Conservation (phyloP, 1,284 basidiomycete species). For the Schizophyllum commune region DNA sequence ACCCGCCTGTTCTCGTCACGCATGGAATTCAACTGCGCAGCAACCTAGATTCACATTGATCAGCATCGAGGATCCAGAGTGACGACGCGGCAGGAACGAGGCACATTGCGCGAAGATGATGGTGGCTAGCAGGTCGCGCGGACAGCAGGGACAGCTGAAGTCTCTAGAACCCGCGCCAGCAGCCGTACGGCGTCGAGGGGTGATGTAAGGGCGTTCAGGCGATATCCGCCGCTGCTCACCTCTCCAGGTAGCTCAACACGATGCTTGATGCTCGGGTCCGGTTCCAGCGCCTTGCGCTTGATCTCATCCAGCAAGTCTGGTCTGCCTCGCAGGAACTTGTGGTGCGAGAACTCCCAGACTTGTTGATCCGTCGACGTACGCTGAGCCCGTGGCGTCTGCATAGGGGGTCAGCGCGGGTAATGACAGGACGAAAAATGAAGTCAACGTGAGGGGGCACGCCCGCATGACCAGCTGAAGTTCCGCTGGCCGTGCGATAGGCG, state of each 20-base stretch:
- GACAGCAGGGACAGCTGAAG: no score
- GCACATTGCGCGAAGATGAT: background rate
- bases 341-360: conserved; percentile 86
- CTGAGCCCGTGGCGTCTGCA: conserved; percentile 75
- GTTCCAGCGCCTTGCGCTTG: conserved; percentile 77
- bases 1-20: conserved; percentile 60
- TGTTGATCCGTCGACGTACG: conserved; percentile 72
- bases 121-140: no score
- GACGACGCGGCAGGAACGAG: conserved; percentile 1
- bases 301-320: conserved; percentile 81
- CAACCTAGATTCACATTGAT: conserved; percentile 28
- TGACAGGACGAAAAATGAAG: background rate
- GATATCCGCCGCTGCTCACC: conserved; percentile 28
- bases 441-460: background rate
- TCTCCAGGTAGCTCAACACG: conserved; percentile 73
- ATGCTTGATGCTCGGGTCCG: conserved; percentile 57
- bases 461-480: background rate
- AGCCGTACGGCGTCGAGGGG: background rate
- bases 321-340: conserved; percentile 77
- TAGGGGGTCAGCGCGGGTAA: conserved; percentile 10
- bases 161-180: no score
- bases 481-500: background rate
- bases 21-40: conserved; percentile 58
- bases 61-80: background rate
- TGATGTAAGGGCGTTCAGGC: background rate